Percentiles rank a stretch among this genome's conserved stretches.
Conservation (phyloP, 306 rosid genomes). For the Astragalus membranaceus region DNA sequence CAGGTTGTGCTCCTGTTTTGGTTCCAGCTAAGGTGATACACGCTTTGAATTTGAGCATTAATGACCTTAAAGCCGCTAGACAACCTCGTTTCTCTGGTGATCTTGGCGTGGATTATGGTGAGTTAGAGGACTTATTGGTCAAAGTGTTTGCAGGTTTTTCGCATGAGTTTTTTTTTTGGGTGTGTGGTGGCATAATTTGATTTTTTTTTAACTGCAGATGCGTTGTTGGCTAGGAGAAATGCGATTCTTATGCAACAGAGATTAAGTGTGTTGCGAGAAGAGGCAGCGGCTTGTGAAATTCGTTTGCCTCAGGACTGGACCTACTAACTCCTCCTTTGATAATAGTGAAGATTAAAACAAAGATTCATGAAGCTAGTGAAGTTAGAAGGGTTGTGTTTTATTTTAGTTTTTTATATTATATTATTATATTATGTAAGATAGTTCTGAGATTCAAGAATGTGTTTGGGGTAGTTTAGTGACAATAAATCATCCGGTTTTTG, state of each 20-base stretch:
- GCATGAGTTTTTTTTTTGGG: neutral
- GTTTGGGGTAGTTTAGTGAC: conserved; percentile 36
- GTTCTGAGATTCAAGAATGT: conserved; percentile 41
- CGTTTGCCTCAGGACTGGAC: conserved; percentile 87
- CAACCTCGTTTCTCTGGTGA: conserved; percentile 30
- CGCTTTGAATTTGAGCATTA: conserved; percentile 46
- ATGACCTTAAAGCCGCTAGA: conserved; percentile 27
- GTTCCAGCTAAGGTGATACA: conserved; percentile 59
- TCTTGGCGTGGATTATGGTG: conserved; percentile 39
- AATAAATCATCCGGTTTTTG: conserved; percentile 65
- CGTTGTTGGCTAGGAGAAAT: conserved; percentile 41
- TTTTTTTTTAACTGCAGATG: conserved; percentile 28
- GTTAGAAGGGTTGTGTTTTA: conserved; percentile 24
- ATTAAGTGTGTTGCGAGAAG: conserved; percentile 36
- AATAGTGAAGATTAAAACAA: neutral
- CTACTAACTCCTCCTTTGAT: conserved; percentile 26
- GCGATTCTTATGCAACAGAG: conserved; percentile 47
- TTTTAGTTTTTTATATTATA: conserved; percentile 5
- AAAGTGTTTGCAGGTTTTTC: neutral
- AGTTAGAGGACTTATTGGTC: neutral
- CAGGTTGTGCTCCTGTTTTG: conserved; percentile 47
- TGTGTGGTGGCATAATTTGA: neutral
- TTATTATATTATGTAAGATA: neutral
- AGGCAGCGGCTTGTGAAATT: conserved; percentile 39
- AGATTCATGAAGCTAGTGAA: conserved; percentile 10